Evolutionary conservation across 2,329 filamentous ascomycete species (phyloP).

Genomic region (Hymenoscyphus salicellus): DNA sequence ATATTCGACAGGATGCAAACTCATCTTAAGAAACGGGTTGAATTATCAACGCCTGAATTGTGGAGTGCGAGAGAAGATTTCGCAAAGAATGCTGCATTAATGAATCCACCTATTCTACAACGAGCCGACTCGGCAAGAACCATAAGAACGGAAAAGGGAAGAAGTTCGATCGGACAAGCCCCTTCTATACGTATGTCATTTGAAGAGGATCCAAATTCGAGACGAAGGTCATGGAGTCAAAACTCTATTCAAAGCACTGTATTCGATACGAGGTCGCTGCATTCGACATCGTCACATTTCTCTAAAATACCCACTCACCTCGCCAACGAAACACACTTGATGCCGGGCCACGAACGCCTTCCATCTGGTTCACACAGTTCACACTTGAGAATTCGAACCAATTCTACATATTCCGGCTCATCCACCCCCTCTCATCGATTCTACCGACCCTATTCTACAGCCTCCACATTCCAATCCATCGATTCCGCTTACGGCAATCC

Average conservation of each 20-base stretch:
- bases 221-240: constrained; percentile 12
- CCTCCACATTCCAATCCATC: constrained; percentile 13
- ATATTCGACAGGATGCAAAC: constrained; percentile 18
- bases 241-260: constrained; percentile 15
- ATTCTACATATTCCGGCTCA: constrained; percentile 4
- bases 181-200: constrained; percentile 7
- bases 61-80: constrained; percentile 12
- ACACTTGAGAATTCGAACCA: neutral
- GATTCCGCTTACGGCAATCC: constrained; percentile 15
- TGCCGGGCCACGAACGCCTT: neutral
- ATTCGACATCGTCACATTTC: constrained; percentile 11
- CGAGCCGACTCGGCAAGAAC: constrained; percentile 11
- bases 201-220: constrained; percentile 1
- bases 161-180: neutral
- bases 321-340: constrained; percentile 8
- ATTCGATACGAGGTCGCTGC: constrained; percentile 13
- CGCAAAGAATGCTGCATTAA: constrained; percentile 5
- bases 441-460: constrained; percentile 10
- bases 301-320: constrained; percentile 9
- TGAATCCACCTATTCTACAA: constrained; percentile 3
- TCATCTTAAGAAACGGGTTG: constrained; percentile 13
- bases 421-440: constrained; percentile 7
- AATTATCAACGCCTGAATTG: constrained; percentile 14
- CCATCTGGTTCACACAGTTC: neutral
- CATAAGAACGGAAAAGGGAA: constrained; percentile 11